These are phyloP conservation scores for Jatropha curcas DNA, from an alignment of 345 rosid genomes.

Conservation along the genomic window DNA sequence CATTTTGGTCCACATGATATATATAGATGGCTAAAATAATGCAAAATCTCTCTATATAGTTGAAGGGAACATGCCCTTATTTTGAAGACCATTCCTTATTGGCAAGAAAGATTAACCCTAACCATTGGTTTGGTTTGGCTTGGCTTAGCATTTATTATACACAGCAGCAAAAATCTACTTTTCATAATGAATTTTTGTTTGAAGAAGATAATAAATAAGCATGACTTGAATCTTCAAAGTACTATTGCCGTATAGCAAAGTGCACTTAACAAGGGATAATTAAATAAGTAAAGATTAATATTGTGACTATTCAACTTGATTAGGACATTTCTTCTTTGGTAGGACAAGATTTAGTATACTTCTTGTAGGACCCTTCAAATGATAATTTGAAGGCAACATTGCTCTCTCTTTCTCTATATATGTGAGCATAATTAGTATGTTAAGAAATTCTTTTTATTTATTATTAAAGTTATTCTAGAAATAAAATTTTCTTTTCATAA, in stretches of 20 bases:
- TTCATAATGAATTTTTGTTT: background rate
- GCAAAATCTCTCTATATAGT: too few relatives aligned
- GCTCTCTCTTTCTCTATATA: too few relatives aligned
- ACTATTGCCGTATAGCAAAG: slow-evolving; percentile 16
- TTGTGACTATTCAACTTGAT: slow-evolving; percentile 16
- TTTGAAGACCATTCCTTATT: background rate
- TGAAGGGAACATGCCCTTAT: background rate
- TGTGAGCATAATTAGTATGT: too few relatives aligned
- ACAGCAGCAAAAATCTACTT: background rate
- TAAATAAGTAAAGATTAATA: background rate
- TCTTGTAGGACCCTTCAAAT: slow-evolving; percentile 3
- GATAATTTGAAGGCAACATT: background rate
- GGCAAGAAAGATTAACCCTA: slow-evolving; percentile 4
- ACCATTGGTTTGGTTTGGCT: background rate
- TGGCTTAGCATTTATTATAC: background rate
- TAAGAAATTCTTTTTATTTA: too few relatives aligned
- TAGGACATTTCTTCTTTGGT: background rate
- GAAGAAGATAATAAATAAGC: background rate
- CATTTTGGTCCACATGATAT: too few relatives aligned
- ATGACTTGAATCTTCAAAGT: slow-evolving; percentile 6
- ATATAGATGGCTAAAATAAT: background rate
- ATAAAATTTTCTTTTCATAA: too few relatives aligned
- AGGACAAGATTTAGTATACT: background rate
- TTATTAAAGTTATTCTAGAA: too few relatives aligned
- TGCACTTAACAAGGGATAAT: background rate